Evolutionary conservation across 1,284 basidiomycete genomes (phyloP).

Genomic region (Salmacisia buchloeana): DNA sequence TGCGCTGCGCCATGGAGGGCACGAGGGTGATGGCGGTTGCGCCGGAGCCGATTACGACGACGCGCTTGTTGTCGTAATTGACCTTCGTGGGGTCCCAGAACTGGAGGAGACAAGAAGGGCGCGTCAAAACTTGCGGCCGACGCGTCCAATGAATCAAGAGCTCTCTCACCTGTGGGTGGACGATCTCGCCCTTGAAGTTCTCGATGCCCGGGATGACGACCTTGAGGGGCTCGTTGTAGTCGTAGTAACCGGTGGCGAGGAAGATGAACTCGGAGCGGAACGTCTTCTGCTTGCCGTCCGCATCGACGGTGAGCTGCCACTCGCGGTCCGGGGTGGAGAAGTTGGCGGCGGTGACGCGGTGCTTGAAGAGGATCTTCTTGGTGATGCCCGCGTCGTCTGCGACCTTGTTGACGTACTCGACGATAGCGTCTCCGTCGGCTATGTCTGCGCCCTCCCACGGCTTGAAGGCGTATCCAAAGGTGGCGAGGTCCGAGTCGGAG

Average conservation of each 20-base stretch:
- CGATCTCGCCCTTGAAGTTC: slow-evolving; percentile 42
- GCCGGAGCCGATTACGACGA: slow-evolving; percentile 46
- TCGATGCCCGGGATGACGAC: slow-evolving; percentile 40
- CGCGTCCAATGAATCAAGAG: slow-evolving; percentile 1
- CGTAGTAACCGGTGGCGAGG: slow-evolving; percentile 44
- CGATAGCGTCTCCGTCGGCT: slow-evolving; percentile 39
- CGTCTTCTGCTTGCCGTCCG: slow-evolving; percentile 20
- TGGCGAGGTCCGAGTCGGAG: slow-evolving; percentile 22
- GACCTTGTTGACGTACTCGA: slow-evolving; percentile 37
- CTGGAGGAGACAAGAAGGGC: neutral
- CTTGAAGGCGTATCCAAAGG: slow-evolving; percentile 28
- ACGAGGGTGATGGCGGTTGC: slow-evolving; percentile 48
- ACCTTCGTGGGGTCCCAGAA: slow-evolving; percentile 15
- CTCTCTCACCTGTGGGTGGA: slow-evolving; percentile 46
- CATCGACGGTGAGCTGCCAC: slow-evolving; percentile 31
- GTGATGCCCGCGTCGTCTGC: slow-evolving; percentile 37
- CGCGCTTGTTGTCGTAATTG: slow-evolving; percentile 44
- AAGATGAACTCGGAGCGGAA: slow-evolving; percentile 32
- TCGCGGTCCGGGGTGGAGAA: slow-evolving; percentile 30
- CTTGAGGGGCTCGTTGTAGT: slow-evolving; percentile 36
- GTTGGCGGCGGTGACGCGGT: slow-evolving; percentile 24
- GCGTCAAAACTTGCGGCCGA: neutral
- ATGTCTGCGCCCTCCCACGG: slow-evolving; percentile 38
- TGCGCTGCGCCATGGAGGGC: slow-evolving; percentile 32
- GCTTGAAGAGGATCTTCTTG: slow-evolving; percentile 31